Percentiles rank a stretch among this genome's conserved stretches.
phyloP scores from a whole-genome alignment of 2,329 filamentous ascomycete species.

The Proliferodiscus dingleyae region DNA sequence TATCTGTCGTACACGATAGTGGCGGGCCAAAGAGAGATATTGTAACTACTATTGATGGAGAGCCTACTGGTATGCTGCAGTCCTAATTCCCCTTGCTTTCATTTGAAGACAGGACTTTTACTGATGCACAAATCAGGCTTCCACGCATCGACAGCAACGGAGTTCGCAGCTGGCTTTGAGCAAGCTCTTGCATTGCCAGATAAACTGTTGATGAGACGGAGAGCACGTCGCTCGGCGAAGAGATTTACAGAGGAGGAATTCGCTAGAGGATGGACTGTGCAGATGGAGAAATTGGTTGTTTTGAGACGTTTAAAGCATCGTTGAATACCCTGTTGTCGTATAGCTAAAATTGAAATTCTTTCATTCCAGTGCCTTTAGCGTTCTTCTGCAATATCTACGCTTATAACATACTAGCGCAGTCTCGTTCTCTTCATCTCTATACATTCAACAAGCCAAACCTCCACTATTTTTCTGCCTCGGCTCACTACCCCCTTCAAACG shows the following conservation, averaged over 20 bases:
- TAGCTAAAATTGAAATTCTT: background rate
- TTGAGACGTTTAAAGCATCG: conserved; percentile 11
- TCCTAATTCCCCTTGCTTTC: background rate
- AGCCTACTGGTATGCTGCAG: conserved; percentile 64
- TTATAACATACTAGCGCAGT: too few species aligned
- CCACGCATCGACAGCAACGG: conserved; percentile 70
- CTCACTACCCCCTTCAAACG: conserved; percentile 73
- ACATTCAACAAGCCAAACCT: conserved; percentile 41
- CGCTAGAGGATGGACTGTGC: conserved; percentile 67
- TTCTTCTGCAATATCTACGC: too few species aligned
- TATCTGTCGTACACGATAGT: conserved; percentile 88
- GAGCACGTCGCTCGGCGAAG: conserved; percentile 73
- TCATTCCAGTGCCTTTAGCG: too few species aligned
- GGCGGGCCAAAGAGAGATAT: conserved; percentile 94
- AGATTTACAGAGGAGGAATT: conserved; percentile 89
- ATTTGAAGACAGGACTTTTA: background rate
- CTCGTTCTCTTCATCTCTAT: too few species aligned
- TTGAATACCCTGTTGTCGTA: conserved; percentile 3
- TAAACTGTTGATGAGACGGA: conserved; percentile 65
- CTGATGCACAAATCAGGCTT: conserved; percentile 54
- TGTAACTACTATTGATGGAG: conserved; percentile 72
- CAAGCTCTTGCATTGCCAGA: conserved; percentile 70
- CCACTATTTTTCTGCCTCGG: conserved; percentile 67
- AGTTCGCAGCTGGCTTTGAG: conserved; percentile 78
- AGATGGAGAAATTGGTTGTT: conserved; percentile 67